Conservation (phyloP, 768 basidiomycete species). For the Termitomyces sp. region DNA sequence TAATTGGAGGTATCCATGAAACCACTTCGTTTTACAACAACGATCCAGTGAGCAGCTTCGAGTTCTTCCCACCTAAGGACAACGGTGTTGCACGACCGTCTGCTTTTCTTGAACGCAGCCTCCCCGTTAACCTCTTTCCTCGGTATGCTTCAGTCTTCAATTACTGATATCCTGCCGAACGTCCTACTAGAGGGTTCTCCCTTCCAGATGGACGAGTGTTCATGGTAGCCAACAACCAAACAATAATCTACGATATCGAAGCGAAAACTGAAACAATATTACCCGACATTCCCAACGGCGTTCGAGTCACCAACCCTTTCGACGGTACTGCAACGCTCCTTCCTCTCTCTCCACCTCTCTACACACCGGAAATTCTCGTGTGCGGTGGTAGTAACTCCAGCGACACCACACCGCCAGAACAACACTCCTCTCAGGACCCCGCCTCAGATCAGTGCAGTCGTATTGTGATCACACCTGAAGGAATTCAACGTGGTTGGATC, state of each 20-base stretch:
- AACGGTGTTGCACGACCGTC: slow-evolving; percentile 24
- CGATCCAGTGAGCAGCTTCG: slow-evolving; percentile 48
- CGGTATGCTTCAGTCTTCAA: slow-evolving; percentile 16
- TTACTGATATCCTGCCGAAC: neutral
- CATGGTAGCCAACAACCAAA: slow-evolving; percentile 32
- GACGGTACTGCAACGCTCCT: slow-evolving; percentile 31
- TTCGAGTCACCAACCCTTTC: slow-evolving; percentile 35
- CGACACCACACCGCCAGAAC: slow-evolving; percentile 21
- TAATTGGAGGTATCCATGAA: slow-evolving; percentile 7
- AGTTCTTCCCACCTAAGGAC: slow-evolving; percentile 26
- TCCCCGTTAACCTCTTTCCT: slow-evolving; percentile 18
- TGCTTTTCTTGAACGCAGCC: slow-evolving; percentile 17
- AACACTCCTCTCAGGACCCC: slow-evolving; percentile 30
- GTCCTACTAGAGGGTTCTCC: neutral
- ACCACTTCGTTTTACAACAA: slow-evolving; percentile 37
- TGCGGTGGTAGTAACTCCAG: slow-evolving; percentile 37
- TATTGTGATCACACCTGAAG: slow-evolving; percentile 33
- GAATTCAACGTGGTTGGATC: slow-evolving; percentile 38
- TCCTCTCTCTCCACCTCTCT: slow-evolving; percentile 31
- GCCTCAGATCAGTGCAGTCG: slow-evolving; percentile 37
- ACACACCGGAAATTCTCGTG: slow-evolving; percentile 39
- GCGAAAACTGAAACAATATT: slow-evolving; percentile 31
- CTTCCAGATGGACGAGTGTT: slow-evolving; percentile 36
- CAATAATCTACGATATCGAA: slow-evolving; percentile 36
- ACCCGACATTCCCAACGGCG: slow-evolving; percentile 37